phyloP scores from a whole-genome alignment of 2,329 filamentous ascomycete species.

The Neocatenulostroma microsporum region DNA sequence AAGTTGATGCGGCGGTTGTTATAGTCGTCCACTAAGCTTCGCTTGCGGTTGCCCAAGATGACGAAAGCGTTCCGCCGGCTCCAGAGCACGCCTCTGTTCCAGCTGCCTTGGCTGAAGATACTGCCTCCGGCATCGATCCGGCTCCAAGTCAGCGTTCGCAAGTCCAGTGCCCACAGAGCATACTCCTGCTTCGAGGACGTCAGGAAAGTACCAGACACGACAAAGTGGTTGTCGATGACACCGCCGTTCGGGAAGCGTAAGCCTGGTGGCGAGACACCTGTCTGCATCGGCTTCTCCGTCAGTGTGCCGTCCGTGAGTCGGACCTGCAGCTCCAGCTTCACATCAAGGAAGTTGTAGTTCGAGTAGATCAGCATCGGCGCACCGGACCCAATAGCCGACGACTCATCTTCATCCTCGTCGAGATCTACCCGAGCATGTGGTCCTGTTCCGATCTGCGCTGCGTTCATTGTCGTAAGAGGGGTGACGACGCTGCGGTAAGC shows the following conservation, averaged over 20 bases:
- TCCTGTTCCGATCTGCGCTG: slow-evolving; percentile 58
- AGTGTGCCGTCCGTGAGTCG: slow-evolving; percentile 75
- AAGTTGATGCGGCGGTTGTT: slow-evolving; percentile 98
- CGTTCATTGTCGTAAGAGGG: slow-evolving; percentile 61
- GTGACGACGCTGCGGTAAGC: slow-evolving; percentile 94
- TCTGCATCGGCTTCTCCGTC: slow-evolving; percentile 81
- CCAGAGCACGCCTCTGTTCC: slow-evolving; percentile 95
- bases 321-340: slow-evolving; percentile 90
- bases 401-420: slow-evolving; percentile 32
- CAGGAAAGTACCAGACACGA: slow-evolving; percentile 93
- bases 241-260: slow-evolving; percentile 93
- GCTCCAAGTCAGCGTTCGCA: slow-evolving; percentile 83
- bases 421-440: slow-evolving; percentile 35
- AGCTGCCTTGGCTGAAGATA: slow-evolving; percentile 94
- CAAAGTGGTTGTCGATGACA: slow-evolving; percentile 90
- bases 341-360: slow-evolving; percentile 97
- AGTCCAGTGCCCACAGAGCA: slow-evolving; percentile 87
- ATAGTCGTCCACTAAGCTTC: slow-evolving; percentile 93
- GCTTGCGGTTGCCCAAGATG: slow-evolving; percentile 85
- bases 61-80: slow-evolving; percentile 90
- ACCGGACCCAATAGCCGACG: slow-evolving; percentile 33
- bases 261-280: slow-evolving; percentile 78
- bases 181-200: slow-evolving; percentile 98
- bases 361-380: slow-evolving; percentile 91
- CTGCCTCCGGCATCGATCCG: slow-evolving; percentile 90